These are phyloP conservation scores for Ceratocystis eucalypticola DNA, from an alignment of 2,329 filamentous ascomycete species.

Conservation along the genomic window DNA sequence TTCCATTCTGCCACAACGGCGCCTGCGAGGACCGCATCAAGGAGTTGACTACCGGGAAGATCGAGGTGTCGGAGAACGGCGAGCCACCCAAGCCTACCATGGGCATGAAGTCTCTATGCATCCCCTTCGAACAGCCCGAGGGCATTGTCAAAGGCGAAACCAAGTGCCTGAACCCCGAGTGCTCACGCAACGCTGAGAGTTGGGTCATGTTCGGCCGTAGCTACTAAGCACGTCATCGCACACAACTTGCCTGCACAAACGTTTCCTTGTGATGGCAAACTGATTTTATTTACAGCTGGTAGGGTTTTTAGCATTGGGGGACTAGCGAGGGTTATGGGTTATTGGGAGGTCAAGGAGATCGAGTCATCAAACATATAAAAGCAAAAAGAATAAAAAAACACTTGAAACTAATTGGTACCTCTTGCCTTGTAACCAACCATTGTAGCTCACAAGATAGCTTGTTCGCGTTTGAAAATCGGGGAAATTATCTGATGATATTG, in stretches of 20 bases:
- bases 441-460: neutral
- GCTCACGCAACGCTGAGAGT: conserved; percentile 58
- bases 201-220: conserved; percentile 89
- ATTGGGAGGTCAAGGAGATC: neutral
- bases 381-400: conserved; percentile 10
- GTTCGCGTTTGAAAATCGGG: neutral
- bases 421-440: neutral
- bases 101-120: conserved; percentile 61
- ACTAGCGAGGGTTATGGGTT: neutral
- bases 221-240: conserved; percentile 31
- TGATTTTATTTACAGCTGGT: conserved; percentile 3
- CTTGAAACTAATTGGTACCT: conserved; percentile 7
- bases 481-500: neutral
- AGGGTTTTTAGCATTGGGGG: conserved; percentile 4
- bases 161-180: conserved; percentile 85
- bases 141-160: conserved; percentile 67
- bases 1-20: conserved; percentile 70
- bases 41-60: conserved; percentile 70
- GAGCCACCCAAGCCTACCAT: conserved; percentile 44
- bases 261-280: neutral
- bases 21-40: conserved; percentile 93
- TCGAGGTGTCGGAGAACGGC: conserved; percentile 41
- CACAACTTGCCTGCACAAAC: no score
- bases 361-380: conserved; percentile 1
- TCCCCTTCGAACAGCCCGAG: conserved; percentile 68